phyloP scores from a whole-genome alignment of 2,329 filamentous ascomycete genomes.

The Pochonia chlamydosporia region DNA sequence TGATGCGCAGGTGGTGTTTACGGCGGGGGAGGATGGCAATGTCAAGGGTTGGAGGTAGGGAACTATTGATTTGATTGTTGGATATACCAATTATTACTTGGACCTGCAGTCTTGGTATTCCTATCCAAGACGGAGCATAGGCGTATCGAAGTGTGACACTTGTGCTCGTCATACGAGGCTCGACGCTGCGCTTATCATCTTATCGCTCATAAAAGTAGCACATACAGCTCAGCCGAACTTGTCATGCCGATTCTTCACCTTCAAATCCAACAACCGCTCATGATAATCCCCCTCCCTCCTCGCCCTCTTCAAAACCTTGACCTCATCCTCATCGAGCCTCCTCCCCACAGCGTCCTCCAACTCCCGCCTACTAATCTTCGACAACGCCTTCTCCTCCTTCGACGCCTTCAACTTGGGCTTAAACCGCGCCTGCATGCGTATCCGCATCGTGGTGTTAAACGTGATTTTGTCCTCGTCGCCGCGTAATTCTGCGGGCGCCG shows the following conservation, averaged over 20 bases:
- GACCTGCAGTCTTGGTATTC: too few species aligned
- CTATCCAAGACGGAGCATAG: too few species aligned
- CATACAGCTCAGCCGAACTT: constrained; percentile 49
- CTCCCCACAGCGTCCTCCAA: constrained; percentile 76
- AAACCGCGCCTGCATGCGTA: constrained; percentile 93
- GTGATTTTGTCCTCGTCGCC: constrained; percentile 66
- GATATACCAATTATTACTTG: too few species aligned
- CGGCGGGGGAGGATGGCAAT: constrained; percentile 52
- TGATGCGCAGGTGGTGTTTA: constrained; percentile 52
- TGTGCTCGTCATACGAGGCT: constrained; percentile 6
- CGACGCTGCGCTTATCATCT: not conserved
- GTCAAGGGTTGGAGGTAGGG: constrained; percentile 49
- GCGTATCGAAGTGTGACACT: too few species aligned
- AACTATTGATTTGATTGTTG: constrained; percentile 2
- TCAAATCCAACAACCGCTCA: constrained; percentile 77
- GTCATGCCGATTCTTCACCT: constrained; percentile 89
- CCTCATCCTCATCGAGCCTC: constrained; percentile 76
- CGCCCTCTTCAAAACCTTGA: constrained; percentile 75
- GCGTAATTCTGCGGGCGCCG: constrained; percentile 57
- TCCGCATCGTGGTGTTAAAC: constrained; percentile 66
- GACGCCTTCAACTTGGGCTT: constrained; percentile 75
- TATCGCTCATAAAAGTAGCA: not conserved
- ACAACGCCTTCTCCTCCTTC: constrained; percentile 76
- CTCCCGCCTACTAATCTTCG: constrained; percentile 82
- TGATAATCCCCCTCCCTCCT: constrained; percentile 84